These are phyloP conservation scores for Cadophora luteo-olivacea DNA, from an alignment of 2,329 filamentous ascomycete genomes.

Conservation along the genomic window DNA sequence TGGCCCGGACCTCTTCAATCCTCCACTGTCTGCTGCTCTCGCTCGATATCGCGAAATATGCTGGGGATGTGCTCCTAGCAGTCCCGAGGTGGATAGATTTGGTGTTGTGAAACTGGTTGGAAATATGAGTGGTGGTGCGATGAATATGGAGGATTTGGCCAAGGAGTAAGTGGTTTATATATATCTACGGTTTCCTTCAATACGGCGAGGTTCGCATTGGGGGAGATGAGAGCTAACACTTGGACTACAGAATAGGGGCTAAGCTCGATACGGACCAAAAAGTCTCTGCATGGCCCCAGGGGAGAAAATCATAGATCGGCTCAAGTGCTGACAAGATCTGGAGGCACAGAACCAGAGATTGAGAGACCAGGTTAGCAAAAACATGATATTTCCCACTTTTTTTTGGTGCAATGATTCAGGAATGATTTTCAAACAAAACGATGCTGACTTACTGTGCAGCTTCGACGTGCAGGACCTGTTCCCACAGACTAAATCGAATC, in stretches of 20 bases:
- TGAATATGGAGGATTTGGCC: background rate
- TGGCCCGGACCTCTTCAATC: no score
- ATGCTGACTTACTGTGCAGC: background rate
- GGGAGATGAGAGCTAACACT: background rate
- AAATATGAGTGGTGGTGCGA: background rate
- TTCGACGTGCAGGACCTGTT: background rate
- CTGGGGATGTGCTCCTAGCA: no score
- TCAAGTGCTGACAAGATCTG: background rate
- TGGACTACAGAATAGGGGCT: background rate
- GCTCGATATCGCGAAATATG: no score
- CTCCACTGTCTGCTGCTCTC: no score
- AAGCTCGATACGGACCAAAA: background rate
- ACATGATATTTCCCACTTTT: no score
- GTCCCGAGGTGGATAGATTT: no score
- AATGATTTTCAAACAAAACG: background rate
- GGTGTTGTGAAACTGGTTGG: no score
- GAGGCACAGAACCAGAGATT: background rate
- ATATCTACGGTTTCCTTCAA: no score
- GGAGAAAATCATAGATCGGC: background rate
- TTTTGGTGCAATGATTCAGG: no score
- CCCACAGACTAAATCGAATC: background rate
- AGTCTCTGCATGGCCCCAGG: background rate
- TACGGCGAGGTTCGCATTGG: no score
- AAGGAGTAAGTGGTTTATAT: background rate
- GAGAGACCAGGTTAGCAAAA: background rate